Evolutionary conservation across 805 yeast genomes (phyloP), one percentile per base, ranked within the genome.

Genomic region (Teunomyces atbi): DNA sequence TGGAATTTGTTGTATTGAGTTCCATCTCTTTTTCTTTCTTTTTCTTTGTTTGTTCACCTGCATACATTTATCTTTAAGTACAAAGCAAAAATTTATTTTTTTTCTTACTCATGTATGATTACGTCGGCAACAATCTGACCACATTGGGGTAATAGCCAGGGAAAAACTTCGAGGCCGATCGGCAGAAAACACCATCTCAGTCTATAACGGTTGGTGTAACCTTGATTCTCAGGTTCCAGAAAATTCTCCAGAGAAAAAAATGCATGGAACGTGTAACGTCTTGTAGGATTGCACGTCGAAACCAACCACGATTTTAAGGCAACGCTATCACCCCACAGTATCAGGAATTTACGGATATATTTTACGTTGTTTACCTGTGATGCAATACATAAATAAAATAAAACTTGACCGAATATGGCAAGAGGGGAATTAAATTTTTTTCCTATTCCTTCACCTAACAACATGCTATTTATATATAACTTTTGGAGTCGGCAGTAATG

Each of bases 391-490:
- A 32, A 7, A 10, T 13, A 21, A 30, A 30, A 30, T 30, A 13
- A 13, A 30, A 30, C 33, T 13, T 12, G 28, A 21, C 39, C 28
- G 5, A 36, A 36, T 12, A 11, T 10, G 39, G 27, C 11, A 21
- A 36, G 39, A 36, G 39, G 39, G 39, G 39, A 36, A 36, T 20
- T 36, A 20, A 35, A 35, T 19, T 36, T 21, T 36, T 36, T 33
- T 33, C 23, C 6, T 21, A 8, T 33, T 36, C 39, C 28, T 12
- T 35, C 12, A 36, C 39, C 39, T 36, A 36, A 36, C 39, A 36
- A 36, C 39, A 34, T 19, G 11, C 37, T 34, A 34, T 34, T 34
- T 34, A 34, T 36, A 36, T 36, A 36, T 35, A 36, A 19, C 33
- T 30, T n/a, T 30, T n/a, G 15, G 15, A 8, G 33, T 13, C 18